Evolutionary conservation across 2,329 filamentous ascomycete genomes (phyloP).

Genomic region (Chrysoporthe austroafricana): DNA sequence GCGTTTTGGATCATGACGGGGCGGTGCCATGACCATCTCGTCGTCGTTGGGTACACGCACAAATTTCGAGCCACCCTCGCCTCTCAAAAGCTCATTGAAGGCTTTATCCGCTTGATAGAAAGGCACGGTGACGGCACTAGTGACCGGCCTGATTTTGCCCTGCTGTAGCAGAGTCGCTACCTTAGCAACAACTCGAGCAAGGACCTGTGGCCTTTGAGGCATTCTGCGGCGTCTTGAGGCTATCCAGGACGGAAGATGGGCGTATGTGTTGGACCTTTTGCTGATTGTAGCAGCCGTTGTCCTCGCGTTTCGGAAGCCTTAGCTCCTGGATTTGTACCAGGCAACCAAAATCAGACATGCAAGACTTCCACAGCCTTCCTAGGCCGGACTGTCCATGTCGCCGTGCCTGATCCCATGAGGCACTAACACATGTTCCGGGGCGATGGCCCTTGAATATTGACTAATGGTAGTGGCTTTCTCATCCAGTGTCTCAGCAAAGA

Average conservation of each 20-base stretch:
- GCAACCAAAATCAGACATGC: conserved; percentile 19
- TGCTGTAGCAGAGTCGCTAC: conserved; percentile 42
- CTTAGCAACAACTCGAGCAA: conserved; percentile 43
- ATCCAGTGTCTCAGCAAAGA: conserved; percentile 44
- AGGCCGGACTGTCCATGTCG: not conserved
- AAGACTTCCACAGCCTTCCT: conserved; percentile 16
- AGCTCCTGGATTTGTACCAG: conserved; percentile 7
- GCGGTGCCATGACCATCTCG: not conserved
- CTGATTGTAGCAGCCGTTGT: not conserved
- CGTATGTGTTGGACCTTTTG: not conserved
- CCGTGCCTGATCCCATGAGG: not conserved
- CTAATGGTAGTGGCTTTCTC: conserved; percentile 45
- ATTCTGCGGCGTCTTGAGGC: conserved; percentile 37
- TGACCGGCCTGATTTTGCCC: conserved; percentile 41
- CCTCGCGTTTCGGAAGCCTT: not conserved
- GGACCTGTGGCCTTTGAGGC: conserved; percentile 46
- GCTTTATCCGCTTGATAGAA: conserved; percentile 45
- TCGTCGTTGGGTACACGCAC: conserved; percentile 39
- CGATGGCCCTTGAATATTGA: not conserved
- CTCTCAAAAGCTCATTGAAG: conserved; percentile 42
- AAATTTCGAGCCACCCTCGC: conserved; percentile 42
- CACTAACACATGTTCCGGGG: not conserved
- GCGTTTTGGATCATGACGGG: conserved; percentile 13
- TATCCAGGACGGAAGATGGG: conserved; percentile 1
- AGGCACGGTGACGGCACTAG: conserved; percentile 40